Percentiles rank a stretch among this genome's conserved stretches.
These are phyloP conservation scores for Periconia sp. DNA, from an alignment of 2,329 filamentous ascomycete genomes.

Conservation along the genomic window DNA sequence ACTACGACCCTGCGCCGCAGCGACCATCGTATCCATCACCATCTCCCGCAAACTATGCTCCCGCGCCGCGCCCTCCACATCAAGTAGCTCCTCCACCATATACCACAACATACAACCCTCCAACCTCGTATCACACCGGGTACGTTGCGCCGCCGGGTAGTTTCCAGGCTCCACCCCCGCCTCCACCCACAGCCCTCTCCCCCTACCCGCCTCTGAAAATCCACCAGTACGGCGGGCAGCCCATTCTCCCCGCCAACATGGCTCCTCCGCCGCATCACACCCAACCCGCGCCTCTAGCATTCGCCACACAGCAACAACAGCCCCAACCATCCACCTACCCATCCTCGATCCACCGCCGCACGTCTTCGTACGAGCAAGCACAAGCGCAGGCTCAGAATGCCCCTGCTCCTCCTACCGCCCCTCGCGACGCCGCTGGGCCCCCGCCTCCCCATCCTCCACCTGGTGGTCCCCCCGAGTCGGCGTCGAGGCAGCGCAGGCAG, in stretches of 20 bases:
- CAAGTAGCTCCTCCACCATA: constrained; percentile 16
- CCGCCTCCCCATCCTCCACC: constrained; percentile 15
- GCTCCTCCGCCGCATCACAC: constrained; percentile 28
- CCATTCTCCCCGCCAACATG: constrained; percentile 43
- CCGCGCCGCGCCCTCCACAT: constrained; percentile 16
- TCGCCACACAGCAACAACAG: constrained; percentile 10
- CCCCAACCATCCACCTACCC: constrained; percentile 13
- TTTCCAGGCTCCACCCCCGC: constrained; percentile 36
- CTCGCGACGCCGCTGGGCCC: too few relatives aligned
- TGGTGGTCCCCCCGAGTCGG: constrained; percentile 23
- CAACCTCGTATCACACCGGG: constrained; percentile 26
- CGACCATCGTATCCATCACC: constrained; percentile 23
- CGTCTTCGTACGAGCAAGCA: constrained; percentile 17
- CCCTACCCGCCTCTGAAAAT: constrained; percentile 38
- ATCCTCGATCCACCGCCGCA: constrained; percentile 20
- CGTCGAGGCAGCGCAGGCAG: constrained; percentile 27
- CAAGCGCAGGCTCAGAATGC: constrained; percentile 2
- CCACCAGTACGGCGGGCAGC: constrained; percentile 44
- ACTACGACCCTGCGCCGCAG: constrained; percentile 37
- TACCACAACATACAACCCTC: constrained; percentile 18
- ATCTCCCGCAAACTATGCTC: constrained; percentile 20
- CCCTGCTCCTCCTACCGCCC: not conserved
- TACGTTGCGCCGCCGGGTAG: constrained; percentile 37
- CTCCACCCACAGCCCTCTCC: constrained; percentile 23
- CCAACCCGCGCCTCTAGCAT: constrained; percentile 13